Conservation (phyloP, 2,329 filamentous ascomycete species). For the Zasmidium cellare region DNA sequence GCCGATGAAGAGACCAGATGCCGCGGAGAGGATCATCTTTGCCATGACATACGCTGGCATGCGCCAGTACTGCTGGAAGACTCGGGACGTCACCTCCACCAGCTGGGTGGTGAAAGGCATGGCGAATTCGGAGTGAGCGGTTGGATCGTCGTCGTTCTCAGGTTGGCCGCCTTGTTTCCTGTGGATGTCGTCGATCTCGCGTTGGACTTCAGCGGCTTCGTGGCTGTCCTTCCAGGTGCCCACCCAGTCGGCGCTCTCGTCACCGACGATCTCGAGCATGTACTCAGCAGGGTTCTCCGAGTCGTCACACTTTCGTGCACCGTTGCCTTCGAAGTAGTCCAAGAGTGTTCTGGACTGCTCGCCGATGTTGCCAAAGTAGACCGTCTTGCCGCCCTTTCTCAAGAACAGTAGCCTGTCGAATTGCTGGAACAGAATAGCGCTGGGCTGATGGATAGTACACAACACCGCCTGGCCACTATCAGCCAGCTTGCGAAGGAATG, state of each 20-base stretch:
- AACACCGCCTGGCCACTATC: slow-evolving; percentile 47
- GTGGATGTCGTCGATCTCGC: slow-evolving; percentile 42
- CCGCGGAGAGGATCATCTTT: slow-evolving; percentile 58
- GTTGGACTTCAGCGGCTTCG: slow-evolving; percentile 34
- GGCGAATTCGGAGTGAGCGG: slow-evolving; percentile 44
- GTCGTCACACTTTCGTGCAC: slow-evolving; percentile 57
- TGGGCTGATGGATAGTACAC: slow-evolving; percentile 50
- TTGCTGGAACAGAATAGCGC: slow-evolving; percentile 45
- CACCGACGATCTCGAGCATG: slow-evolving; percentile 61
- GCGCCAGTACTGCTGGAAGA: slow-evolving; percentile 47
- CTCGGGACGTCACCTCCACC: slow-evolving; percentile 40
- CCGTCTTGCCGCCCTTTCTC: slow-evolving; percentile 45
- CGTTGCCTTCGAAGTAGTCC: slow-evolving; percentile 62
- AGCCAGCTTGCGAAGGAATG: slow-evolving; percentile 63
- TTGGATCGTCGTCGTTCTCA: slow-evolving; percentile 32
- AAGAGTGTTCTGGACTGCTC: slow-evolving; percentile 42
- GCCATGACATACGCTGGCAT: slow-evolving; percentile 53
- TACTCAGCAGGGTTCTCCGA: slow-evolving; percentile 73
- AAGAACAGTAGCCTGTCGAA: slow-evolving; percentile 49
- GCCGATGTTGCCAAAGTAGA: slow-evolving; percentile 52
- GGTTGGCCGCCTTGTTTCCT: slow-evolving; percentile 33
- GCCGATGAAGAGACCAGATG: slow-evolving; percentile 50
- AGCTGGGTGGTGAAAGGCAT: slow-evolving; percentile 41
- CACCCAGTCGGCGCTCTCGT: slow-evolving; percentile 43
- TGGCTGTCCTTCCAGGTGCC: slow-evolving; percentile 40